Conservation (phyloP, 345 rosid species). For the Schrenkiella parvula region DNA sequence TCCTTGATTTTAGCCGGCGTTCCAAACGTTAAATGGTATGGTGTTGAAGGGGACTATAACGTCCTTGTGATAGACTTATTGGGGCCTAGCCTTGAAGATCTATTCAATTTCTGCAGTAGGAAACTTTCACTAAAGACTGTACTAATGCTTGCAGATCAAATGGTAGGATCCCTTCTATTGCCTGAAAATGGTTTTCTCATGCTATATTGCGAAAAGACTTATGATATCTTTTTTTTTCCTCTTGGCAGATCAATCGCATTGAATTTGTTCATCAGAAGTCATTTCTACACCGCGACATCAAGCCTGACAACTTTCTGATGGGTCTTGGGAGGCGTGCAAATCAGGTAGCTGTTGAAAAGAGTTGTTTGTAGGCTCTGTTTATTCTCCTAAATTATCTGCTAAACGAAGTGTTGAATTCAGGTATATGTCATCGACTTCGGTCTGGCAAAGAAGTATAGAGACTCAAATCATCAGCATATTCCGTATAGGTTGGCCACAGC, state of each 20-base stretch:
- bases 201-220: neutral
- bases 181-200: neutral
- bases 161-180: constrained; percentile 46
- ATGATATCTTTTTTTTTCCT: neutral
- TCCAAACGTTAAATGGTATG: constrained; percentile 80
- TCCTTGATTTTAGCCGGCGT: constrained; percentile 60
- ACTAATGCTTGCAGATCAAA: constrained; percentile 93
- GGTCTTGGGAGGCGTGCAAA: constrained; percentile 88
- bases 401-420: constrained; percentile 33
- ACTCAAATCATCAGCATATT: constrained; percentile 81
- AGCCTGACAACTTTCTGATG: constrained; percentile 93
- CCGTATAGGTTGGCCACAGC: constrained; percentile 61
- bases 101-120: constrained; percentile 83
- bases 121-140: constrained; percentile 86
- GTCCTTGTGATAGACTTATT: constrained; percentile 83
- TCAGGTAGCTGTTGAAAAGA: constrained; percentile 45
- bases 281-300: constrained; percentile 84
- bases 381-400: constrained; percentile 1
- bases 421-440: constrained; percentile 89
- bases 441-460: constrained; percentile 84
- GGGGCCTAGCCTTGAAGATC: constrained; percentile 94
- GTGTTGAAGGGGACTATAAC: constrained; percentile 81
- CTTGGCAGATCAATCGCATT: constrained; percentile 69
- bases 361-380: neutral
- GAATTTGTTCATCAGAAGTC: constrained; percentile 88